Percentiles rank a stretch among this genome's conserved stretches.
Conservation (phyloP, 1,284 basidiomycete species). For the Microbotryomycetes sp. region DNA sequence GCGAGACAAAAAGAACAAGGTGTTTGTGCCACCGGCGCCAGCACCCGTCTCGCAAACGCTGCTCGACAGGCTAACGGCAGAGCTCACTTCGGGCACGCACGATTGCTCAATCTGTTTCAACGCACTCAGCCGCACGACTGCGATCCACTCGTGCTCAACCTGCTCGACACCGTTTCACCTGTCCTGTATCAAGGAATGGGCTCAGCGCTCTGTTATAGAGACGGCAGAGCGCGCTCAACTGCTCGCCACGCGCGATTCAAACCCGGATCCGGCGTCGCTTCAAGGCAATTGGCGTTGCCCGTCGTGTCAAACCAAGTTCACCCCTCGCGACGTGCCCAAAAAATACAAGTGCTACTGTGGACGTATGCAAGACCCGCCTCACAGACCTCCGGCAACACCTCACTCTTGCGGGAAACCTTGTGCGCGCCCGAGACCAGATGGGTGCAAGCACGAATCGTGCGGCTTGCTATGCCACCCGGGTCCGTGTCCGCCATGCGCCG, state of each 20-base stretch:
- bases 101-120: constrained; percentile 77
- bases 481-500: constrained; percentile 28
- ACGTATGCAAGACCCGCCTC: constrained; percentile 59
- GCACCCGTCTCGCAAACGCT: constrained; percentile 30
- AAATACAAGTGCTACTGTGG: constrained; percentile 83
- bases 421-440: constrained; percentile 52
- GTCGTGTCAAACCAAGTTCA: constrained; percentile 32
- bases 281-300: constrained; percentile 36
- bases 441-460: constrained; percentile 62
- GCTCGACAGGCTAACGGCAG: constrained; percentile 30
- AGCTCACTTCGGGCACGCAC: constrained; percentile 26
- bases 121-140: constrained; percentile 59
- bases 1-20: background rate
- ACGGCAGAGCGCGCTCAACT: constrained; percentile 48
- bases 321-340: constrained; percentile 50
- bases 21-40: background rate
- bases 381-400: constrained; percentile 62
- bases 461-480: constrained; percentile 50
- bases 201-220: constrained; percentile 39
- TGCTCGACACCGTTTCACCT: constrained; percentile 81
- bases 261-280: constrained; percentile 6
- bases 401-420: constrained; percentile 77
- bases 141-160: constrained; percentile 71
- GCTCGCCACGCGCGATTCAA: constrained; percentile 22
- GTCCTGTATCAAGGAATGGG: constrained; percentile 71